Base-by-base conservation (phyloP, 2,329 filamentous ascomycete genomes). In the Intubia oerlemansii region DNA sequence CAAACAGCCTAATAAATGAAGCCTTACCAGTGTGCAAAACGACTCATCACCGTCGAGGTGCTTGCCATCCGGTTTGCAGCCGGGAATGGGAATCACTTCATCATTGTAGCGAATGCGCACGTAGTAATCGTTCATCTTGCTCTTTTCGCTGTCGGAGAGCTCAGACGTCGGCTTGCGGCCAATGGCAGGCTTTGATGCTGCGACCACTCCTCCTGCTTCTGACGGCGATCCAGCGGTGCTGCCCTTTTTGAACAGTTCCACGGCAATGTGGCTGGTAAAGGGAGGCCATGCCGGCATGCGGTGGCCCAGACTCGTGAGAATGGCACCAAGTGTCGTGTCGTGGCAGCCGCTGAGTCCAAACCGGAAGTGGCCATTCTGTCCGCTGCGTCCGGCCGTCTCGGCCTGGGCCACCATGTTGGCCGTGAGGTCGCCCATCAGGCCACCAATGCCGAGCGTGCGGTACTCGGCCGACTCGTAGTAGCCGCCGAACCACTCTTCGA, bases 41-140 rank as follows among this genome's bases (percentile, higher is more conserved):
- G 69, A 78, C 40, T 82, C 73, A 40, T 95, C 78, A 1, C 81
- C 81, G 1, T 79, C 66, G 3, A 92, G 59, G 50, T 98, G 88
- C 35, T 84, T 90, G 6, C 81, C 80, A 0, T 59, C 50, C 8
- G 61, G 51, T 38, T 63, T 69, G 49, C 88, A 98, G 3, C 80
- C 84, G 0, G 85, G 85, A 12, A 98, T 61, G 10, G 62, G 67
- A 44, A 95, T 67, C 4, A 81, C 66, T 30, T 63, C 59, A 47
- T 95, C 88, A 42, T 98, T 98, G 51, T 91, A 98, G 28, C 84
- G 66, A 33, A 98, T 49, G 12, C 88, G 71, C 10, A 98, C 85
- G 49, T 77, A 98, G 55, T 90, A 82, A 2, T 68, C 73, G 16
- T 76, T 57, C 9, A 90, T 50, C 31, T 57, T 60, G 11, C 56